Evolutionary conservation across 1,139 yeast genomes (phyloP), one percentile per base, ranked within the genome.

Genomic region (Candida sojae): DNA sequence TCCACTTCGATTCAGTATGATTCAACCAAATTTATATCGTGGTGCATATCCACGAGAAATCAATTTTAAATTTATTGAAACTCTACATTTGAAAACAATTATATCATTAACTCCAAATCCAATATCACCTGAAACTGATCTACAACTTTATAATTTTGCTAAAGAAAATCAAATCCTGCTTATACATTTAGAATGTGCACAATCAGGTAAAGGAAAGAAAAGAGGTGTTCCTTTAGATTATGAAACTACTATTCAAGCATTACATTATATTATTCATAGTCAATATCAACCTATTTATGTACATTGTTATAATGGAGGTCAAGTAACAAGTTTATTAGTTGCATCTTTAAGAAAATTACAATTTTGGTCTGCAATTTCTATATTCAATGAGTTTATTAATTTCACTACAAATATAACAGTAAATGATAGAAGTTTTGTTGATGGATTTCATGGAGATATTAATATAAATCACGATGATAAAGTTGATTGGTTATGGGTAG

Each of bases 291-390:
- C 97, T 0, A 73, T 88, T 8, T 92, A 88, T 62, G 66, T 93
- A 4, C 97, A 92, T 64, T 92, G 98, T 64, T 70, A 86, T 28
- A 92, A 89, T 61, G 98, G 98, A 0, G 91, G 96, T 6, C 93
- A 90, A 56, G 88, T 89, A 1, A 88, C 96, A 0, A 83, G 95
- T 32, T 72, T 93, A 44, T 82, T 90, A 2, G 79, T 92, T 34
- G 97, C 97, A 6, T 90, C 97, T 62, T 71, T 91, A 39, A 71
- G 99, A 31, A 88, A 88, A 59, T 70, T 88, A 33, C 88, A 90
- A 38, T 84, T 87, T 58, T 93, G 99, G 99, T 86, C 96, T 8
- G 81, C 89, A 13, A 90, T 91, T 6, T 85, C 97, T 0, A 90
- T 93, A 12, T 83, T 88, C 57, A 90, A 86, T 55, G 99, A 93